These are phyloP conservation scores for Claviceps pusilla DNA, from an alignment of 2,329 filamentous ascomycete genomes.

Conservation along the genomic window DNA sequence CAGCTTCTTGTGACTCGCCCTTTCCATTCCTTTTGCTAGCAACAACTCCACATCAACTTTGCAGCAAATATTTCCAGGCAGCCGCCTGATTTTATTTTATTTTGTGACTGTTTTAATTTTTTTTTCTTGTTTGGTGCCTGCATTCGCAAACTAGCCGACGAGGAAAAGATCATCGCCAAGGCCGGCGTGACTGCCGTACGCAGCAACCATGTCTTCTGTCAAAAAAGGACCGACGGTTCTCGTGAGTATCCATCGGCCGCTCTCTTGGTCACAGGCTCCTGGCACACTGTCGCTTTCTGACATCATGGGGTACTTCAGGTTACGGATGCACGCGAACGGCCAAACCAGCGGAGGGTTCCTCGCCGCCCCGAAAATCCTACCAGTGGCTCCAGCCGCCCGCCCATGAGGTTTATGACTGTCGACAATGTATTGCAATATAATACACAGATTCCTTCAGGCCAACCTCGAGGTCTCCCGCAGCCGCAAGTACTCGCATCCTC, in stretches of 20 bases:
- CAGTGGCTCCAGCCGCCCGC: constrained; percentile 19
- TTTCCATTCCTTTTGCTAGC: not conserved
- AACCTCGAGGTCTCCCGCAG: constrained; percentile 58
- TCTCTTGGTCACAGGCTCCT: not conserved
- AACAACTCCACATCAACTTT: not conserved
- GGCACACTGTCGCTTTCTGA: constrained; percentile 4
- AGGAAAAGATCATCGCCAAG: not conserved
- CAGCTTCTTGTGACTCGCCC: not conserved
- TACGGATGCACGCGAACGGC: constrained; percentile 24
- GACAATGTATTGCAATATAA: constrained; percentile 91
- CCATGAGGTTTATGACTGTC: constrained; percentile 70
- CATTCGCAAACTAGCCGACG: not conserved
- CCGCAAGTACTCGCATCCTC: constrained; percentile 19
- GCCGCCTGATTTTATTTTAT: no score
- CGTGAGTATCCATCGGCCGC: constrained; percentile 24
- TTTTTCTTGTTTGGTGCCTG: not conserved
- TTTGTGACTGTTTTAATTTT: not conserved
- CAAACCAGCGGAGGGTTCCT: constrained; percentile 17
- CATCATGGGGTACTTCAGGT: constrained; percentile 14
- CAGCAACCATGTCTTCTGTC: constrained; percentile 24
- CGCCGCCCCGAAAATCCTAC: constrained; percentile 20
- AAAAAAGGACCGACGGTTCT: constrained; percentile 48
- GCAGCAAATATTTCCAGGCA: not conserved
- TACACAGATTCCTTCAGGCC: constrained; percentile 87
- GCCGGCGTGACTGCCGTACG: not conserved